Evolutionary conservation across 1,284 basidiomycete species (phyloP).

Genomic region (Ustilago curta): DNA sequence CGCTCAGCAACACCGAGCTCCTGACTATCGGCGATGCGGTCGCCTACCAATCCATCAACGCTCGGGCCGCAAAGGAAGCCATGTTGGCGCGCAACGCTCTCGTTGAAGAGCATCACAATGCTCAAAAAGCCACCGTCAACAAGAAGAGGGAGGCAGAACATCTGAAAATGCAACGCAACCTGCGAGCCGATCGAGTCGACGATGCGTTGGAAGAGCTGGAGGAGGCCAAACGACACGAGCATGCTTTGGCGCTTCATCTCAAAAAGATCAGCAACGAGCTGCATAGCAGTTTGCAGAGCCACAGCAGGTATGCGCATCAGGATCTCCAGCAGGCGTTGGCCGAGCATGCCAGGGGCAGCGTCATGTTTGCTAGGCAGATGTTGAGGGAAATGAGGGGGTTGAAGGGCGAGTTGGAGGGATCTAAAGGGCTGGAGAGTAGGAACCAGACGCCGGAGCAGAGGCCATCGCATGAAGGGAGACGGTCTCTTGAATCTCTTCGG

Average conservation of each 20-base stretch:
- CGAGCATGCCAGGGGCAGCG: slow-evolving; percentile 56
- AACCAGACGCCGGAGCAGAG: slow-evolving; percentile 20
- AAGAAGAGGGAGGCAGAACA: slow-evolving; percentile 60
- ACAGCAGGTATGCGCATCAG: slow-evolving; percentile 59
- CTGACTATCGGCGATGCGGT: slow-evolving; percentile 56
- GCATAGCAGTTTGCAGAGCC: slow-evolving; percentile 54
- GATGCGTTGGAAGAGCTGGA: slow-evolving; percentile 57
- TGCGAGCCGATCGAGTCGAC: slow-evolving; percentile 56
- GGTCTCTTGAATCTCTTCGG: not conserved
- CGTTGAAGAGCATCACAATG: slow-evolving; percentile 62
- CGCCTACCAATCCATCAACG: slow-evolving; percentile 62
- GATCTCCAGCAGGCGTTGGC: slow-evolving; percentile 58
- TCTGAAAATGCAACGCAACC: slow-evolving; percentile 46
- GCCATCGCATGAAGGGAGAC: not conserved
- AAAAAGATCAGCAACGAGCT: slow-evolving; percentile 47
- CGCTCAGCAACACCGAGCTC: slow-evolving; percentile 46
- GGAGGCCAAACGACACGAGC: slow-evolving; percentile 58
- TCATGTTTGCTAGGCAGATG: slow-evolving; percentile 40
- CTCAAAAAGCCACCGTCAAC: slow-evolving; percentile 50
- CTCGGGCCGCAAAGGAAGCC: slow-evolving; percentile 59
- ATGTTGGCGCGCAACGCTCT: slow-evolving; percentile 63
- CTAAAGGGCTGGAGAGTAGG: slow-evolving; percentile 5
- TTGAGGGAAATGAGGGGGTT: slow-evolving; percentile 48
- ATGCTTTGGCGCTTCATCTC: slow-evolving; percentile 50
- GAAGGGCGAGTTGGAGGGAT: slow-evolving; percentile 30